These are phyloP conservation scores for Coprinellus micaceus DNA, from an alignment of 768 basidiomycete genomes.

Conservation along the genomic window DNA sequence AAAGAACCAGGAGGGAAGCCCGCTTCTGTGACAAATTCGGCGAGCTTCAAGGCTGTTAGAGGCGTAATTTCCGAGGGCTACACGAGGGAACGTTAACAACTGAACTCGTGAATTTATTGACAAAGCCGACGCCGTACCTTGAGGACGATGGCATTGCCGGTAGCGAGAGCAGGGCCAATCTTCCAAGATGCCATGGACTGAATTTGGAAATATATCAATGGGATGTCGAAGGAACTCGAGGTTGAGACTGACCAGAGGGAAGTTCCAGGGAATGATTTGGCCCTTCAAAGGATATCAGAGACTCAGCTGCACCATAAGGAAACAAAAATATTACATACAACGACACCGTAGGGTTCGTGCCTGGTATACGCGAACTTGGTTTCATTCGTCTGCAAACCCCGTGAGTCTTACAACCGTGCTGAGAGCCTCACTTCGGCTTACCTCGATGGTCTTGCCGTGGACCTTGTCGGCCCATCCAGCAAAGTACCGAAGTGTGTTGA, in stretches of 20 bases:
- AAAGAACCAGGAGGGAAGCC: constrained; percentile 76
- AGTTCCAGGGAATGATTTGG: constrained; percentile 65
- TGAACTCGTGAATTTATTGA: too few relatives aligned
- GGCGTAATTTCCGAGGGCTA: constrained; percentile 75
- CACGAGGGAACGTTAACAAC: background rate
- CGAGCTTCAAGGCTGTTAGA: constrained; percentile 52
- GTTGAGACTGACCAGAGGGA: constrained; percentile 26
- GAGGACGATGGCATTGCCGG: constrained; percentile 68
- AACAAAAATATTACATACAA: constrained; percentile 21
- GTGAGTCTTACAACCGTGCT: background rate
- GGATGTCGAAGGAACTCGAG: background rate
- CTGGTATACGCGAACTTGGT: constrained; percentile 63
- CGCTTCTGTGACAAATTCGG: constrained; percentile 56
- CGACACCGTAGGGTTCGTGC: constrained; percentile 62
- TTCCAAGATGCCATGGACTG: constrained; percentile 61
- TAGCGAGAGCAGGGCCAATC: constrained; percentile 70
- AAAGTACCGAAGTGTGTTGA: constrained; percentile 67
- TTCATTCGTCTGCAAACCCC: constrained; percentile 41
- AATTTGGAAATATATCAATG: too few relatives aligned
- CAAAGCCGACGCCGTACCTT: constrained; percentile 34
- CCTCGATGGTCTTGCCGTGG: constrained; percentile 70
- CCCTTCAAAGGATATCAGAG: constrained; percentile 20
- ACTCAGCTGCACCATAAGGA: too few relatives aligned
- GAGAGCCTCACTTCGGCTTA: constrained; percentile 13
- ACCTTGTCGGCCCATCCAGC: constrained; percentile 91